Base-by-base conservation (phyloP, 2,329 filamentous ascomycete genomes). In the Fonsecaea monophora region DNA sequence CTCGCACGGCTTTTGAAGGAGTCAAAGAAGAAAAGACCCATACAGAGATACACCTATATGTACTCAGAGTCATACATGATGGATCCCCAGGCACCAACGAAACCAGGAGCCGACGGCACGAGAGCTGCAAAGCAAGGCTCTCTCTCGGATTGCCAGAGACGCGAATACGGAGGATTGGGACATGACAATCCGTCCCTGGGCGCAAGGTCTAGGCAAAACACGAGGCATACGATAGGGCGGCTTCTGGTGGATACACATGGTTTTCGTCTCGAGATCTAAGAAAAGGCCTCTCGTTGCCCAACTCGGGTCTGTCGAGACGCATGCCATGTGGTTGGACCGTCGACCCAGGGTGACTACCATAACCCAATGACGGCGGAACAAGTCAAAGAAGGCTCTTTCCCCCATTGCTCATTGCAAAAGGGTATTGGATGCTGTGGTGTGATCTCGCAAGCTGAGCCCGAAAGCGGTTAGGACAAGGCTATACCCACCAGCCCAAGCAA, bases 381-480 rank as follows among this genome's bases (percentile, higher is more conserved):
- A 4, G 30, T 8, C 45, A 21, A 50, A 21, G 18, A 50, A 45
- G 57, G 57, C 34, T 30, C 40, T 34, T 6, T 21, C 4, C 40
- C 30, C 15, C 25, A 21, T 34, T 25, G 25, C 25, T 25, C 25
- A 21, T 34, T 25, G 25, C 25, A 25, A 7, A 53, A 38, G 34
- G 25, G 35, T 32, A 45, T 34, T 42, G 56, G 21, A 12, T 6
- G 53, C 34, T n/a, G 30, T 40, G 34, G 59, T 38, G 48, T 61
- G 45, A 61, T 53, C 45, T 61, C 59, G 59, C 59, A 61, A 61
- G 45, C 40, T 18, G 6, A 53, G 15, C 59, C 59, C 25, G 3
- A 61, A 61, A 53, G 32, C 12, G 59, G 58, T 53, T 53, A 61
- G 37, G 38, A 45, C 32, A 50, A 60, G 57, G 57, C 57, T 60